A percentile compares a stretch with the other conserved stretches of the same genome.
Evolutionary conservation across 345 rosid genomes (phyloP).

Genomic region (Mercurialis annua): DNA sequence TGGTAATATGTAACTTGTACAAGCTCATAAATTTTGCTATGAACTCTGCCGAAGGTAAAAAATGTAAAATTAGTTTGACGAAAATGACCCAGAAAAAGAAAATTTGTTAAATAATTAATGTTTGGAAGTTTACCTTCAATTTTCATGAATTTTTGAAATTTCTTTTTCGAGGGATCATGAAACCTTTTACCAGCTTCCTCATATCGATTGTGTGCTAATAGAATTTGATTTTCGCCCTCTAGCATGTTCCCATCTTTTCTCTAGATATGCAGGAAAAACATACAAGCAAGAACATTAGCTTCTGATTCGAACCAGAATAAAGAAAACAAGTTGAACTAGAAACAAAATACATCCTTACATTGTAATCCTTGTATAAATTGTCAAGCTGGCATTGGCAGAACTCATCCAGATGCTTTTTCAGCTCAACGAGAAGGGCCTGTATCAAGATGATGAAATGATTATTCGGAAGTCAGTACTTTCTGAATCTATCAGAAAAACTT

Average conservation of each 20-base stretch:
- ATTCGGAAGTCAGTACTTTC: too few relatives aligned
- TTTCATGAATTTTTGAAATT: slow-evolving; percentile 33
- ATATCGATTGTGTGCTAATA: slow-evolving; percentile 1
- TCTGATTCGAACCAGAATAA: not conserved
- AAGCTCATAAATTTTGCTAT: slow-evolving; percentile 61
- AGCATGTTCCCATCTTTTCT: slow-evolving; percentile 19
- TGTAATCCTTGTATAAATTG: slow-evolving; percentile 37
- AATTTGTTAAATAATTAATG: not conserved
- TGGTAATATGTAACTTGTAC: slow-evolving; percentile 31
- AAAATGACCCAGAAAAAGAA: not conserved
- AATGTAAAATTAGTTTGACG: not conserved
- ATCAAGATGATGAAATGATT: not conserved
- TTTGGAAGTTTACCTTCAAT: slow-evolving; percentile 46
- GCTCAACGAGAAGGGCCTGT: slow-evolving; percentile 45
- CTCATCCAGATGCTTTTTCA: slow-evolving; percentile 43
- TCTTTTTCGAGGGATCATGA: slow-evolving; percentile 22
- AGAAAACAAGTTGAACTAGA: not conserved
- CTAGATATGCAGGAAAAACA: slow-evolving; percentile 21
- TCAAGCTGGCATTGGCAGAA: slow-evolving; percentile 34
- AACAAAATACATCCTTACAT: slow-evolving; percentile 19
- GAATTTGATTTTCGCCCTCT: slow-evolving; percentile 17
- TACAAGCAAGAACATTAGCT: not conserved
- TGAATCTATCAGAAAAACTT: not conserved
- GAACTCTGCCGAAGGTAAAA: slow-evolving; percentile 37
- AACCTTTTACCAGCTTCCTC: slow-evolving; percentile 27